Evolutionary conservation across 306 rosid species (phyloP).

Genomic region (Clitoria ternatea): DNA sequence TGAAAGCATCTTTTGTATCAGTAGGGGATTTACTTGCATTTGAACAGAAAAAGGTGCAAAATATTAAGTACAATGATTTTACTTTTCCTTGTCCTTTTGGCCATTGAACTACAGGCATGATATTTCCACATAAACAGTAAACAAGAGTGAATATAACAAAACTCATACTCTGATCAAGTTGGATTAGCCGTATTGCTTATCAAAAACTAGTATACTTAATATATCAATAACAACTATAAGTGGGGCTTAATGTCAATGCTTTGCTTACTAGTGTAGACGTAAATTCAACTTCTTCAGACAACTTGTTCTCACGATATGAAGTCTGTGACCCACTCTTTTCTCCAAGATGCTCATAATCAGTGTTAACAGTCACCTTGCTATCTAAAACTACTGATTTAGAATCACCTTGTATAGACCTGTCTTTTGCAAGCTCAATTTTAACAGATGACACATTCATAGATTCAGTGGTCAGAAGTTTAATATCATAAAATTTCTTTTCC

Average conservation of each 20-base stretch:
- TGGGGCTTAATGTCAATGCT: constrained; percentile 18
- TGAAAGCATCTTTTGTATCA: neutral
- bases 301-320: constrained; percentile 12
- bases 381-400: constrained; percentile 4
- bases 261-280: constrained; percentile 40
- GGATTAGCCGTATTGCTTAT: neutral
- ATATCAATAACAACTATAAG: neutral
- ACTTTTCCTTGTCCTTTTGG: neutral
- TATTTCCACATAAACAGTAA: constrained; percentile 17
- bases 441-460: constrained; percentile 20
- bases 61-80: neutral
- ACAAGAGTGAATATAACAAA: constrained; percentile 12
- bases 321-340: constrained; percentile 18
- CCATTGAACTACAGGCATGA: neutral
- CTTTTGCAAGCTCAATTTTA: constrained; percentile 13
- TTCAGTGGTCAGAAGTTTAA: constrained; percentile 8
- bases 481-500: constrained; percentile 1
- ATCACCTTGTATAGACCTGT: constrained; percentile 15
- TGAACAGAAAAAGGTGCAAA: neutral
- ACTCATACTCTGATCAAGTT: neutral
- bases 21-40: neutral
- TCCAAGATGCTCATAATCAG: constrained; percentile 27
- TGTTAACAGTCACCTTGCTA: neutral
- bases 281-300: constrained; percentile 29
- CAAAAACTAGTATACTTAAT: neutral